Percentiles rank a stretch among this genome's conserved stretches.
These are phyloP conservation scores for Boechera divaricarpa DNA, from an alignment of 345 rosid genomes.

Conservation along the genomic window DNA sequence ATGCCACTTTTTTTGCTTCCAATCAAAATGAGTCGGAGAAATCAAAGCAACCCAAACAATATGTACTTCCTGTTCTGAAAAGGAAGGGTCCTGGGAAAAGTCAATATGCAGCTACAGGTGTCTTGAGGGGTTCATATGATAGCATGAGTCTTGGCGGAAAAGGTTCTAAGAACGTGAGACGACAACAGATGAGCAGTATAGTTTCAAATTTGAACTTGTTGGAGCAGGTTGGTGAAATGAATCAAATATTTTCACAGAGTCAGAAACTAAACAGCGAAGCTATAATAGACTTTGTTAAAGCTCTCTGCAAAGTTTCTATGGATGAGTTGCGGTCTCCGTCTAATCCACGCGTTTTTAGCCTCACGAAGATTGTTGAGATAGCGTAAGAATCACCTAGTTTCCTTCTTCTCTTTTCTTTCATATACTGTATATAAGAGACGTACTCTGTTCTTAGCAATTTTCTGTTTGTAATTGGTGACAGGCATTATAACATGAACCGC, in stretches of 20 bases:
- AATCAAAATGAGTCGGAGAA: slow-evolving; percentile 56
- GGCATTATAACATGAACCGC: slow-evolving; percentile 99
- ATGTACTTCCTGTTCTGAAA: slow-evolving; percentile 65
- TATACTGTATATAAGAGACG: slow-evolving; percentile 27
- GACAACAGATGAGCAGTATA: slow-evolving; percentile 71
- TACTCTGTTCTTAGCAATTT: slow-evolving; percentile 41
- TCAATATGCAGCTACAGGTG: slow-evolving; percentile 87
- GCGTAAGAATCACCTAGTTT: slow-evolving; percentile 66
- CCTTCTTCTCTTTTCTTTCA: slow-evolving; percentile 30
- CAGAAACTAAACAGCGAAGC: slow-evolving; percentile 99
- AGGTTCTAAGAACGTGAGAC: slow-evolving; percentile 64
- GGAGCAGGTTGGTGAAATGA: slow-evolving; percentile 98
- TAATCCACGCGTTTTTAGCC: slow-evolving; percentile 96
- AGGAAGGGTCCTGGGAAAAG: slow-evolving; percentile 68
- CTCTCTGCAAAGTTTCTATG: slow-evolving; percentile 98
- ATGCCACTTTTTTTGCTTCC: slow-evolving; percentile 59
- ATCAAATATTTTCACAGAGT: slow-evolving; percentile 87
- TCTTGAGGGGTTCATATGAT: slow-evolving; percentile 90
- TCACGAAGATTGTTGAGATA: slow-evolving; percentile 98
- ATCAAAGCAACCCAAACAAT: slow-evolving; percentile 53
- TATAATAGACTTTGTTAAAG: slow-evolving; percentile 90
- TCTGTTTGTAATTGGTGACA: slow-evolving; percentile 46
- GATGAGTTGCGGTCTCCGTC: slow-evolving; percentile 95
- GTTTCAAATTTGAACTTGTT: slow-evolving; percentile 83
- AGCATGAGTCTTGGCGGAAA: slow-evolving; percentile 66